Base-by-base conservation (phyloP, 73 alveolate species). In the Effrenium voratum region DNA sequence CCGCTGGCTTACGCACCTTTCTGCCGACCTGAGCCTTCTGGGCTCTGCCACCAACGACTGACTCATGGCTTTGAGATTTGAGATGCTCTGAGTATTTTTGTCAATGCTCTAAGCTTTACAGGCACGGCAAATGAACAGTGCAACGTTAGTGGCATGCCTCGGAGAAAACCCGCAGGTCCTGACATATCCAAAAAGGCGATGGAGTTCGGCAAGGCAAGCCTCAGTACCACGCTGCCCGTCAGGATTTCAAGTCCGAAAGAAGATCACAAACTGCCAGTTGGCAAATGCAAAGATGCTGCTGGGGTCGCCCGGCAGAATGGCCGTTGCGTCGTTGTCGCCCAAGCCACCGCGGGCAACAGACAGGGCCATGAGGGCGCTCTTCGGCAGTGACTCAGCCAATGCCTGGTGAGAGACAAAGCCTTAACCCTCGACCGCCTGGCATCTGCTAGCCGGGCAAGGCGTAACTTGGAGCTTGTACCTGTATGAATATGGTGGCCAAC, bases 171-270 rank as follows among this genome's bases (percentile, higher is more conserved):
- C 70, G 30, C 28, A 34, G 41, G 34, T 36, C 95, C 95, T 47
- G 95, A 87, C 32, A 87, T 36, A 50, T 87, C 95, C 73, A 87
- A 70, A 30, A 87, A 87, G 26, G 95, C 60, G 50, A 87, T 87
- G 85, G 84, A 59, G 84, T 72, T 72, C 15, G 95, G 95, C 36
- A 87, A 77, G 49, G 95, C 95, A 46, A 87, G 15, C 95, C 95
- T 87, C 50, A 44, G 15, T 10, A 38, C 8, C 52, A 2, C 26
- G 47, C 38, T 28, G 80, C 38, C 26, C 19, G 63, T 52, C 63
- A 52, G 63, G 26, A 19, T 52, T 19, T 12, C 26, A 52, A 52
- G 63, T 52, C 26, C 63, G 19, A 52, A 19, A 52, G 19, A 19
- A 19, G 19, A 19, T 52, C 26, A 52, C 63, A 52, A 52, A 52